Evolutionary conservation across 257 asterid species (phyloP).

Genomic region (Verbascum thapsus): DNA sequence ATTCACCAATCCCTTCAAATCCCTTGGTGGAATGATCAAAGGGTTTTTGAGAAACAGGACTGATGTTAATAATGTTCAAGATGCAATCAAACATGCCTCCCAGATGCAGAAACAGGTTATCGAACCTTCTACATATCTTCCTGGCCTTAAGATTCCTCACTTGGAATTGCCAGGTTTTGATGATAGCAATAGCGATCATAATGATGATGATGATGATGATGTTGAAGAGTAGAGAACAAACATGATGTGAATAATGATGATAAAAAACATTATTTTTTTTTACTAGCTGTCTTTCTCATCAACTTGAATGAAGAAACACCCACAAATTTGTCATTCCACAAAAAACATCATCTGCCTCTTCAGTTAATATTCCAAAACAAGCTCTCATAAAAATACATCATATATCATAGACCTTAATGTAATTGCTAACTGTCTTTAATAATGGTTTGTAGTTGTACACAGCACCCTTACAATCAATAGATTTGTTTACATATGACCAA

Average conservation of each 20-base stretch:
- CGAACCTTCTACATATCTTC: constrained; percentile 38
- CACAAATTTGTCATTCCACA: too few relatives aligned
- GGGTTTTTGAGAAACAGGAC: constrained; percentile 31
- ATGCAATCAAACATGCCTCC: constrained; percentile 27
- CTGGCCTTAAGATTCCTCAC: constrained; percentile 48
- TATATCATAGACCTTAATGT: too few relatives aligned
- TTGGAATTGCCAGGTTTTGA: constrained; percentile 47
- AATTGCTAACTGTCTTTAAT: too few relatives aligned
- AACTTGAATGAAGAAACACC: too few relatives aligned
- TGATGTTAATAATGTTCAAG: constrained; percentile 11
- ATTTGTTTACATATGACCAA: background rate
- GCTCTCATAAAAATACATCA: too few relatives aligned
- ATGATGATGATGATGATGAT: constrained; percentile 29
- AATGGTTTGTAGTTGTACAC: too few relatives aligned
- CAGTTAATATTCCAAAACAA: too few relatives aligned
- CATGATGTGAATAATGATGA: too few relatives aligned
- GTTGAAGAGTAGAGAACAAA: constrained; percentile 32
- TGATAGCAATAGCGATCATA: too few relatives aligned
- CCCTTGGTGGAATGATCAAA: constrained; percentile 38
- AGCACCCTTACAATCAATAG: constrained; percentile 25
- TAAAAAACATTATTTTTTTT: too few relatives aligned
- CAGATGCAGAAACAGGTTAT: constrained; percentile 27
- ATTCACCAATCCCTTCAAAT: constrained; percentile 56
- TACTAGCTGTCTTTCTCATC: too few relatives aligned
- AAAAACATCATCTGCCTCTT: too few relatives aligned